Conservation (phyloP, 306 rosid species). For the Quercus variabilis region DNA sequence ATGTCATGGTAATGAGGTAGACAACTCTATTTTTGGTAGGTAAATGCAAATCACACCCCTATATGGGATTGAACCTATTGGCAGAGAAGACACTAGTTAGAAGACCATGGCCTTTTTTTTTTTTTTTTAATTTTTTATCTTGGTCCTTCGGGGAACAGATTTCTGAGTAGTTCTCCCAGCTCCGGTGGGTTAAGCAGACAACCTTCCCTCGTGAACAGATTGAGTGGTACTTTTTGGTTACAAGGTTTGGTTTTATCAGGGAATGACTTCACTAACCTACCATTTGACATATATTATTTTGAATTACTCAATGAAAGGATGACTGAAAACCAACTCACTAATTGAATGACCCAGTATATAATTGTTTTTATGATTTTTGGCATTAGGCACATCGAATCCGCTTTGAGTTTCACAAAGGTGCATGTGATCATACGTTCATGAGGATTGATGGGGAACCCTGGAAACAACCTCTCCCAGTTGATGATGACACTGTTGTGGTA, state of each 20-base stretch:
- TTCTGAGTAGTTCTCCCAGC: neutral
- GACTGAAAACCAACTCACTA: no score
- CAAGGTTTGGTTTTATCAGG: neutral
- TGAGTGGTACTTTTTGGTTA: neutral
- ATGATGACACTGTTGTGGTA: constrained; percentile 71
- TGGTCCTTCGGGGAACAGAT: neutral
- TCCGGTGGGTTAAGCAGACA: neutral
- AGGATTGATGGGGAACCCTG: constrained; percentile 97
- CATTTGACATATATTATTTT: neutral
- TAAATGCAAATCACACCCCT: neutral
- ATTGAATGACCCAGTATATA: neutral
- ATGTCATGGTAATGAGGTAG: neutral
- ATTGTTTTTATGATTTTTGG: neutral
- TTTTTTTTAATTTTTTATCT: neutral
- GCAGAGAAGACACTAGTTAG: no score
- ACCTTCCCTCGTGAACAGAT: neutral
- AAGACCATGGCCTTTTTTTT: neutral
- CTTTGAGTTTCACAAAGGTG: constrained; percentile 75
- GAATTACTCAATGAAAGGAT: neutral
- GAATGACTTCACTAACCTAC: neutral
- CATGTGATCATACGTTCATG: constrained; percentile 74
- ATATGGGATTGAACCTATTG: neutral
- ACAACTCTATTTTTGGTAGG: neutral
- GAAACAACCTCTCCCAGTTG: constrained; percentile 93
- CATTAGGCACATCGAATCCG: constrained; percentile 71